Evolutionary conservation across 495 filamentous ascomycete species (phyloP).

Genomic region (Jackrogersella minutella): DNA sequence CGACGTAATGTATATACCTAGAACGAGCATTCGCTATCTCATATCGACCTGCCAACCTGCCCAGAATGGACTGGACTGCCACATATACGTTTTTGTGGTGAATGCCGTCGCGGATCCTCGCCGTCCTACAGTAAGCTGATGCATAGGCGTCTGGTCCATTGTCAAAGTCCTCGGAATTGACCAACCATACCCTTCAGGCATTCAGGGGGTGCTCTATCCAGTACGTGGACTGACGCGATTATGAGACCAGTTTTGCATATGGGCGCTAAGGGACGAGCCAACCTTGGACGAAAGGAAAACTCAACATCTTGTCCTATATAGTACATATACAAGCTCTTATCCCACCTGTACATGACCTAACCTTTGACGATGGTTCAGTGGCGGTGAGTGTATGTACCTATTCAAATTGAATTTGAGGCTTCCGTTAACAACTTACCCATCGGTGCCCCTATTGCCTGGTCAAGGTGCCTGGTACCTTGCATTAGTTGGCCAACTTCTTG

Average conservation of each 20-base stretch:
- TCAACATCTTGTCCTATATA: neutral
- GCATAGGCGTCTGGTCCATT: conserved; percentile 10
- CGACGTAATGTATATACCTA: conserved; percentile 1
- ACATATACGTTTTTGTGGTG: conserved; percentile 11
- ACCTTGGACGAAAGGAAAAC: conserved; percentile 1
- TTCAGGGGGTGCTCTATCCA: conserved; percentile 4
- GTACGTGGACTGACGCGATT: conserved; percentile 18
- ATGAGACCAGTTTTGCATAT: conserved; percentile 31
- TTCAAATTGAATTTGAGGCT: neutral
- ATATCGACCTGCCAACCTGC: conserved; percentile 20
- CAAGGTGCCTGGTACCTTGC: conserved; percentile 39
- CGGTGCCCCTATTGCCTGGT: conserved; percentile 19
- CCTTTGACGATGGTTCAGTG: neutral
- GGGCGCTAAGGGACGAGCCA: conserved; percentile 17
- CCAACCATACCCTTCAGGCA: conserved; percentile 8
- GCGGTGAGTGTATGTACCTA: conserved; percentile 28
- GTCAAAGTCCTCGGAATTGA: conserved; percentile 6
- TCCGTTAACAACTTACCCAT: conserved; percentile 16
- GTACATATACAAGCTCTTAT: conserved; percentile 3
- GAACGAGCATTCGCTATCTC: conserved; percentile 8
- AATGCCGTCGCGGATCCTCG: conserved; percentile 16
- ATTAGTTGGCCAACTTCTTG: conserved; percentile 32
- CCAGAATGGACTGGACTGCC: conserved; percentile 26
- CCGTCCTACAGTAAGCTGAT: conserved; percentile 34
- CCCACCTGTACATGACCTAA: neutral